Evolutionary conservation across 192 early-diverging fungal genomes (phyloP), one percentile per base, ranked within the genome.

Genomic region (Podila verticillata): DNA sequence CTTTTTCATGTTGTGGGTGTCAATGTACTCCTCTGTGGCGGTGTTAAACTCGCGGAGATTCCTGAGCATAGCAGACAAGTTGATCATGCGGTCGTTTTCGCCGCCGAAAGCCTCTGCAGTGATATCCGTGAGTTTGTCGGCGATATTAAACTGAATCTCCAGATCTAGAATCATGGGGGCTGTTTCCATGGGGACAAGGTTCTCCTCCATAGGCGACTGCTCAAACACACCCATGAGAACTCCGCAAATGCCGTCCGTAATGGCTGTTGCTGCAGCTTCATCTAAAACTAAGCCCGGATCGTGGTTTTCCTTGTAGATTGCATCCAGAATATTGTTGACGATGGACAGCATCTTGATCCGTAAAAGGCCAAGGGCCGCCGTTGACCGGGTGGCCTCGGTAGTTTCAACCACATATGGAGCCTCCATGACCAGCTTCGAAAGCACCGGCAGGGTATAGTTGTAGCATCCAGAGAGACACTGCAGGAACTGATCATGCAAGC

Each of bases 91-190:
- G 51, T 86, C 80, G 34, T 84, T 72, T 56, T 80, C 82, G 44
- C 72, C 80, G 12, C 83, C 26, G 29, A 85, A 79, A 10, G 58
- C 49, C n/a, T 68, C 49, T 2, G 64, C 63, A 59, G 86, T 87
- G 35, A 93, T 70, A 29, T 66, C 57, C 0, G 75, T 81, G 19
- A 96, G 63, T 63, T 87, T 89, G 48, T 89, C 82, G 7, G 84
- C 84, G 15, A 95, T 56, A n/a, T 86, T 81, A 57, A 88, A 91
- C 51, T 93, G 86, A 39, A 95, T 86, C 79, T 97, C 93, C 31
- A 96, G 75, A 74, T 97, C 96, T 19, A 97, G 78, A 39, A 96
- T 74, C 64, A 96, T 83, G n/a, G 96, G 94, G 2, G 94, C 95
- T 68, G 92, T 88, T 2, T 68, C 58, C 66, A 95, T 89, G 13